Evolutionary conservation across 140 eudicot genomes (phyloP), one percentile per base, ranked within the genome.

Genomic region (Oenanthe javanica): DNA sequence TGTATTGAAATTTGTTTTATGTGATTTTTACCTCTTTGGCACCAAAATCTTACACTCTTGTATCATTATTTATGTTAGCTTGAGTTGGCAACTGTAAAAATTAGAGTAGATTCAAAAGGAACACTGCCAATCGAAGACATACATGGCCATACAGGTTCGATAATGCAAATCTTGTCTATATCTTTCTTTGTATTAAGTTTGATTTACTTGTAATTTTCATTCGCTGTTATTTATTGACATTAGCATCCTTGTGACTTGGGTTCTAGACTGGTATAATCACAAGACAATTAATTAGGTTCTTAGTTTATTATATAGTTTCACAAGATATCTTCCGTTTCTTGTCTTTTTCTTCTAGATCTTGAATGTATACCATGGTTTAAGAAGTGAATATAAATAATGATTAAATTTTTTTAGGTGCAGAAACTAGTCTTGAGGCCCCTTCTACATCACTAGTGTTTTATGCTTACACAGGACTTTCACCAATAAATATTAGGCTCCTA

Each of bases 81-180:
- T 79, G 86, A 77, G 70, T 80, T 81, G 82, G 90, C 91, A 36
- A 77, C 76, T 80, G 82, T 90, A 73, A 90, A 76, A 27, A 76
- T 92, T 72, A 72, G 46, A 73, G 84, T 88, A 64, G 84, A 70
- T 80, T 57, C 81, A 75, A 89, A 84, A 61, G 91, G 86, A 86
- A 83, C 76, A 59, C 6, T 38, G 63, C 79, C 84, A 42, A 84
- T 66, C 69, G 88, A 79, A 50, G 61, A 72, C 49, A 81, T 13
- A 61, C 81, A 81, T 72, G 70, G 64, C 57, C 54, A 81, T 81
- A 85, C 93, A 87, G 89, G 93, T 89, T 73, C 66, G 47, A 23
- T 27, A 40, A 13, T 50, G 64, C 48, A 78, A 55, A 48, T 38
- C 47, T 6, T 78, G 6, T 11, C 43, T 52, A 66, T 46, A 38